phyloP scores from a whole-genome alignment of 2,329 filamentous ascomycete genomes.

The Ophiostoma angusticollis region DNA sequence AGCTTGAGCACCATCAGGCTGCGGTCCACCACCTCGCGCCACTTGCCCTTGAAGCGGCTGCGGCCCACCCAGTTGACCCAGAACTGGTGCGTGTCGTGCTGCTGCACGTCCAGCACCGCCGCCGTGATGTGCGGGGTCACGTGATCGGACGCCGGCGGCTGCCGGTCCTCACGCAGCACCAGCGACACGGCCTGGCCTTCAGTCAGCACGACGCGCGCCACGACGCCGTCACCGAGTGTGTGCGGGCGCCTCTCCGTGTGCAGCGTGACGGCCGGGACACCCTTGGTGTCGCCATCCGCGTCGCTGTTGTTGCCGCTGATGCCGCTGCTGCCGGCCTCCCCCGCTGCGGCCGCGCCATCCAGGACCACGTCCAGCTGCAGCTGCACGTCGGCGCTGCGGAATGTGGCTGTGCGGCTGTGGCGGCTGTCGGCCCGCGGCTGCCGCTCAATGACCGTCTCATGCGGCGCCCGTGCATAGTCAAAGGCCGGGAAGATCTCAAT shows the following conservation, averaged over 20 bases:
- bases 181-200: conserved; percentile 61
- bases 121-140: conserved; percentile 46
- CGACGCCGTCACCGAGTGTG: conserved; percentile 49
- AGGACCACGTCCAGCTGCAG: conserved; percentile 57
- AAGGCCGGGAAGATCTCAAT: conserved; percentile 63
- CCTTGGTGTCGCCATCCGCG: conserved; percentile 28
- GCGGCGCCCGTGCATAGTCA: conserved; percentile 52
- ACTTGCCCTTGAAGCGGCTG: conserved; percentile 58
- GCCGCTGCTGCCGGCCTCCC: background rate
- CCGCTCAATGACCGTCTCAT: conserved; percentile 43
- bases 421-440: conserved; percentile 24
- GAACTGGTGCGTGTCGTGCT: conserved; percentile 56
- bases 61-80: conserved; percentile 64
- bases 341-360: no score
- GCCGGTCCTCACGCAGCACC: conserved; percentile 49
- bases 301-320: conserved; percentile 17
- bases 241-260: conserved; percentile 36
- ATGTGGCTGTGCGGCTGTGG: conserved; percentile 48
- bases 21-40: conserved; percentile 57
- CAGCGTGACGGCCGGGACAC: conserved; percentile 42
- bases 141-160: no score
- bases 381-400: conserved; percentile 44
- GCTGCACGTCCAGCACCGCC: conserved; percentile 44
- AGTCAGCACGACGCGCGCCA: conserved; percentile 43
- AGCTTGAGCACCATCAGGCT: conserved; percentile 65